Evolutionary conservation across 2,329 filamentous ascomycete species (phyloP).

Genomic region (Seiridium cupressi): DNA sequence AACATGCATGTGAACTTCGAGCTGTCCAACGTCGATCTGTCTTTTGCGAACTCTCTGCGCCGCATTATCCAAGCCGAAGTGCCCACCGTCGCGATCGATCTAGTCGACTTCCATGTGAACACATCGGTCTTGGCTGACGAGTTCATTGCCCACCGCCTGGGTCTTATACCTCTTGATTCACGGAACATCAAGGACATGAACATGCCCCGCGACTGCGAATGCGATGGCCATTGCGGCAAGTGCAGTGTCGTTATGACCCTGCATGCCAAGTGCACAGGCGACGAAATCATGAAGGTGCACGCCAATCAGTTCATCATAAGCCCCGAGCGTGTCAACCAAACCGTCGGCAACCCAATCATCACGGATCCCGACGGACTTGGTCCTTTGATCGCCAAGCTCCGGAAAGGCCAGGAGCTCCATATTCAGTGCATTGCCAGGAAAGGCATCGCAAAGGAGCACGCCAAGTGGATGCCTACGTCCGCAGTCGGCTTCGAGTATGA

Average conservation of each 20-base stretch:
- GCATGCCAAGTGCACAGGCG: conserved; percentile 79
- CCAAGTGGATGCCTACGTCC: conserved; percentile 92
- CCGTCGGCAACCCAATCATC: conserved; percentile 78
- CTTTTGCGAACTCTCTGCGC: conserved; percentile 89
- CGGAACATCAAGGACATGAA: conserved; percentile 79
- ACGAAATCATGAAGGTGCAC: conserved; percentile 91
- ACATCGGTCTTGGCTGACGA: conserved; percentile 96
- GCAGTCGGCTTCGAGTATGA: conserved; percentile 98
- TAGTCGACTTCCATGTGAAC: conserved; percentile 90
- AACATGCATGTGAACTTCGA: conserved; percentile 84
- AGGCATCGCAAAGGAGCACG: conserved; percentile 97
- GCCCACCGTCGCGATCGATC: conserved; percentile 89
- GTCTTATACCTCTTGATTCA: conserved; percentile 83
- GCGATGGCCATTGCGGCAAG: conserved; percentile 89
- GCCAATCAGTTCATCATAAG: conserved; percentile 81
- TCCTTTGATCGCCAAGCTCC: conserved; percentile 84
- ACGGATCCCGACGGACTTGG: conserved; percentile 79
- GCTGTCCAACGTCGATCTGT: conserved; percentile 82
- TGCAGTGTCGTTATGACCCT: conserved; percentile 85
- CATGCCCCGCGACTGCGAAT: conserved; percentile 93
- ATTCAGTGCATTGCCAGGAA: conserved; percentile 95
- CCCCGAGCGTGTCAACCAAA: conserved; percentile 67
- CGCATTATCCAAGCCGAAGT: conserved; percentile 92
- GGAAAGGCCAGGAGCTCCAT: conserved; percentile 85
- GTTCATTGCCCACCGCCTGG: conserved; percentile 89